phyloP scores from a whole-genome alignment of 305 asterid species.

The Solanum aculeatissimum region DNA sequence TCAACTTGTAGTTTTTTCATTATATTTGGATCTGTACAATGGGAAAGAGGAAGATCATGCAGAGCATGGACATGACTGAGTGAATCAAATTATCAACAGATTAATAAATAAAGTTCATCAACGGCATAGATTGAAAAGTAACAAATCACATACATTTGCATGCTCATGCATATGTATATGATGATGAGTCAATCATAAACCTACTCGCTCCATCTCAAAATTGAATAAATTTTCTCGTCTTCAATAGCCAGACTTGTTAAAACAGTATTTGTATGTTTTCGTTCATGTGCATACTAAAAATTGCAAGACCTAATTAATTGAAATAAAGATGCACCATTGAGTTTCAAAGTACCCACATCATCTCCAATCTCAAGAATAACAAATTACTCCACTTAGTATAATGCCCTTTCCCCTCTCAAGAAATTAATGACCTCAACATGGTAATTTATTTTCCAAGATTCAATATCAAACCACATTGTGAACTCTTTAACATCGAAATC shows the following conservation, averaged over 20 bases:
- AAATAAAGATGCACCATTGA: not conserved
- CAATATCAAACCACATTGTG: not conserved
- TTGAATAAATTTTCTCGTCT: not conserved
- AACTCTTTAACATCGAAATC: not conserved
- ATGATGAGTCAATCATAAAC: not conserved
- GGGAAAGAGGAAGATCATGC: constrained; percentile 3
- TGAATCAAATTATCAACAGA: not conserved
- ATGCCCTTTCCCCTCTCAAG: not conserved
- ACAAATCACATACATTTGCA: not conserved
- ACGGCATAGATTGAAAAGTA: not conserved
- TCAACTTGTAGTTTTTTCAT: constrained; percentile 97
- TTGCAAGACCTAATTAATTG: not conserved
- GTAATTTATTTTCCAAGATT: not conserved
- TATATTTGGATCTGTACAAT: constrained; percentile 75
- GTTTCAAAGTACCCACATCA: not conserved
- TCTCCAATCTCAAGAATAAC: not conserved
- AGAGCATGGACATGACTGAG: not conserved
- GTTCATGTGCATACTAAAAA: not conserved
- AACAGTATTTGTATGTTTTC: not conserved
- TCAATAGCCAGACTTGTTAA: not conserved
- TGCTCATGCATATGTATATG: not conserved
- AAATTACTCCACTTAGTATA: not conserved
- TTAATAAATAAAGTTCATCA: not conserved
- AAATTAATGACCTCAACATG: not conserved
- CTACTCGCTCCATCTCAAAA: not conserved